Evolutionary conservation across 345 rosid species (phyloP).

Genomic region (Arabidopsis arenosa): DNA sequence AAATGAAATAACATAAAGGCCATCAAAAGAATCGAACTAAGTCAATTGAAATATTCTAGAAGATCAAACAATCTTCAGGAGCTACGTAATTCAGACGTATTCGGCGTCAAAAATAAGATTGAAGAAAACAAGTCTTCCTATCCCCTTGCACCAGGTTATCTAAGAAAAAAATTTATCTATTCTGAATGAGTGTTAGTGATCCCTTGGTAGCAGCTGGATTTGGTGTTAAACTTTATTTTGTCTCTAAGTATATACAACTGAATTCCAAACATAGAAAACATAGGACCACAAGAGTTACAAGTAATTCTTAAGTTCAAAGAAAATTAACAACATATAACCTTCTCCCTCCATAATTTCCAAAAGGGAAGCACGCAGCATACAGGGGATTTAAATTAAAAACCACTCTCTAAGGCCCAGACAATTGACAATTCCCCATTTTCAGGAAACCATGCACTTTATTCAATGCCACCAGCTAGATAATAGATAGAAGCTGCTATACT

Average conservation of each 20-base stretch:
- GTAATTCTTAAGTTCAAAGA: slow-evolving; percentile 8
- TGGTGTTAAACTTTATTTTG: slow-evolving; percentile 4
- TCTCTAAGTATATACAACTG: slow-evolving; percentile 6
- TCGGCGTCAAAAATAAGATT: not conserved
- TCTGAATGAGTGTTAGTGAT: slow-evolving; percentile 13
- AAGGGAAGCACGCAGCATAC: slow-evolving; percentile 19
- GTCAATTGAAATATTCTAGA: slow-evolving; percentile 1
- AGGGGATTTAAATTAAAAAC: slow-evolving; percentile 5
- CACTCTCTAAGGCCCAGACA: slow-evolving; percentile 11
- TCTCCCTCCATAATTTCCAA: slow-evolving; percentile 23
- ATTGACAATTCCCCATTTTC: slow-evolving; percentile 14
- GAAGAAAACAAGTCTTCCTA: slow-evolving; percentile 9
- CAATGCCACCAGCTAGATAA: slow-evolving; percentile 25
- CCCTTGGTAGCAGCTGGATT: slow-evolving; percentile 26
- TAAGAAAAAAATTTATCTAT: not conserved
- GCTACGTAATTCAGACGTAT: not conserved
- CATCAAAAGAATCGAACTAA: not conserved
- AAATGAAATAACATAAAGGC: slow-evolving; percentile 5
- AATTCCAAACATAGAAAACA: slow-evolving; percentile 17
- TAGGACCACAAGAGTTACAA: slow-evolving; percentile 25
- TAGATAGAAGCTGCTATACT: slow-evolving; percentile 29
- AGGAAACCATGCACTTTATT: slow-evolving; percentile 29
- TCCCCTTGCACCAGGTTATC: slow-evolving; percentile 9
- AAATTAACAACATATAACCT: slow-evolving; percentile 12
- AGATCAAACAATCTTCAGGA: not conserved